Percentiles rank a stretch among this genome's conserved stretches.
phyloP scores from a whole-genome alignment of 345 rosid genomes.

The Camelina hispida region DNA sequence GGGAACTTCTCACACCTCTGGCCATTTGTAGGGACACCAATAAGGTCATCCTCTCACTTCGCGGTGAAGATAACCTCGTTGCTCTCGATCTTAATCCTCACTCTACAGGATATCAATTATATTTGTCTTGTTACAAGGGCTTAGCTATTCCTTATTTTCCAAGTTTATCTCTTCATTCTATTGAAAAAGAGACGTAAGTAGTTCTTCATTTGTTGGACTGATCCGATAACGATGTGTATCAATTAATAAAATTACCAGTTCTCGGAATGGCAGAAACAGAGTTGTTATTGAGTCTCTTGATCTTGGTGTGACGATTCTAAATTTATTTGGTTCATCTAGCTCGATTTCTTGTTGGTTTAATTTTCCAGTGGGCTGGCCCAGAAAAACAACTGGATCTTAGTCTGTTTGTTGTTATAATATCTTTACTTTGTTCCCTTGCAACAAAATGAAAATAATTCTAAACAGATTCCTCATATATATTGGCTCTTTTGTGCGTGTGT shows the following conservation, averaged over 20 bases:
- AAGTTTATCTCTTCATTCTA: not conserved
- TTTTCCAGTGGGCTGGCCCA: not conserved
- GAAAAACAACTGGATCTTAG: not conserved
- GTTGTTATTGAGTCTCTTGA: not conserved
- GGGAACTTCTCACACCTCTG: not conserved
- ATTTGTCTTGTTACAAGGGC: not conserved
- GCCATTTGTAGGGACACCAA: not conserved
- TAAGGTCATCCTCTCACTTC: conserved; percentile 14
- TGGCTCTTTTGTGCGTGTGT: not conserved
- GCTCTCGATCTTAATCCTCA: conserved; percentile 18
- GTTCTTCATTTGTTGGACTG: not conserved
- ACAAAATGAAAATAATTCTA: too few relatives aligned
- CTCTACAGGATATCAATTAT: conserved; percentile 10
- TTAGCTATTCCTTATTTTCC: conserved; percentile 18
- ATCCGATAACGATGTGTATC: not conserved
- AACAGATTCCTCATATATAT: not conserved
- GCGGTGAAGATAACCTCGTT: not conserved
- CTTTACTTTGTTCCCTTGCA: not conserved
- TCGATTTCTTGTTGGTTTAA: not conserved
- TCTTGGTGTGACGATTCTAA: not conserved
- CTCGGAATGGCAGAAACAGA: not conserved
- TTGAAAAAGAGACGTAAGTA: not conserved
- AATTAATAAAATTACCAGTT: not conserved
- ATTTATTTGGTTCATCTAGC: not conserved
- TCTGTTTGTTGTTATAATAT: not conserved